Evolutionary conservation across 169 alveolate species (phyloP), one percentile per base, ranked within the genome.

Genomic region (Theileria sp.): DNA sequence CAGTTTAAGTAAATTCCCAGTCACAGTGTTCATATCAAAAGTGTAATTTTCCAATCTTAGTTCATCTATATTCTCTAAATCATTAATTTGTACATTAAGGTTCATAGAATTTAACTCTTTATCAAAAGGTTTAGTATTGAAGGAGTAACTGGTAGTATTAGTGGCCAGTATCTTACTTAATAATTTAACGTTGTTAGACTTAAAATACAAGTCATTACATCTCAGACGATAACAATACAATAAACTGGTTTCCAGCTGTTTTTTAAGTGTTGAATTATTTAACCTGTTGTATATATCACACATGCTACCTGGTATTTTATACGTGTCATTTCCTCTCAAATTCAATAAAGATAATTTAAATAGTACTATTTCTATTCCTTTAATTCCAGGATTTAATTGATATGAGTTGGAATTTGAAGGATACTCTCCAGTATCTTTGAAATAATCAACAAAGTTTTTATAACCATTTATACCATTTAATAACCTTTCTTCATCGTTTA

Each of bases 281-380:
- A 58, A 25, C 26, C 32, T 58, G 67, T 58, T 58, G 67, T 58
- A 58, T 58, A 58, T 58, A 25, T 58, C 32, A 58, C 32, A 58
- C 32, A 58, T 58, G 67, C 17, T 58, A 19, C 32, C 13, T 3
- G 67, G 67, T 8, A 58, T 25, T 25, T 58, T 25, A 58, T 19
- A 21, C 4, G 10, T 21, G n/a, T 58, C 13, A 25, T 58, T 8
- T 19, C 32, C 67, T 19, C 67, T 58, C 36, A 58, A 25, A 25
- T 58, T 58, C 67, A 58, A 28, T n/a, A 58, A 25, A 25, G 67
- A 58, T 25, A 58, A 25, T 8, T 58, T 58, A 25, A 9, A 58
- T 25, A 58, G 13, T 19, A 58, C 36, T n/a, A 58, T 19, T 25
- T 58, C 36, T 19, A 58, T 19, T 2, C 67, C 67, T 5, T 25